Evolutionary conservation across 2,329 filamentous ascomycete species (phyloP).

Genomic region (Drechmeria coniospora): DNA sequence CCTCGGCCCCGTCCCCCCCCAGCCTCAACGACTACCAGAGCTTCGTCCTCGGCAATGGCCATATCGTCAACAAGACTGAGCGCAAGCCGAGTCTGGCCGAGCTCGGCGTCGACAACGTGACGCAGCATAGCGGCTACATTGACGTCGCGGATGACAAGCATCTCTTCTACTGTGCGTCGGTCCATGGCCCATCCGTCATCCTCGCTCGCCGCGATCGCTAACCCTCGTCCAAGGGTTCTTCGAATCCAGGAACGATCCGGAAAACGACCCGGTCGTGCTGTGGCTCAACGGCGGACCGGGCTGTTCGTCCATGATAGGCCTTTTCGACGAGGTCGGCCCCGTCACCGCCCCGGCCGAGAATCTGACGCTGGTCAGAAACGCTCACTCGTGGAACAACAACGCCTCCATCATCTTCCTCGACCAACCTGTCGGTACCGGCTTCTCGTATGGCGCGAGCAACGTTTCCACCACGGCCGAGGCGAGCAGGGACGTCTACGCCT

Average conservation of each 20-base stretch:
- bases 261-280: constrained; percentile 86
- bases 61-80: constrained; percentile 77
- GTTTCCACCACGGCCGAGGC: constrained; percentile 89
- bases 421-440: constrained; percentile 95
- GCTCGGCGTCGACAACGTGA: constrained; percentile 79
- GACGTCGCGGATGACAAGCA: constrained; percentile 96
- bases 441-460: constrained; percentile 78
- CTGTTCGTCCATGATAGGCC: constrained; percentile 86
- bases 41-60: constrained; percentile 1
- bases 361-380: constrained; percentile 67
- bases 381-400: constrained; percentile 87
- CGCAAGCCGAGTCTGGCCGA: too few species aligned
- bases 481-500: constrained; percentile 91
- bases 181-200: too few species aligned
- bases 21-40: too few species aligned
- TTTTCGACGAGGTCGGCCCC: constrained; percentile 93
- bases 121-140: constrained; percentile 94
- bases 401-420: constrained; percentile 98
- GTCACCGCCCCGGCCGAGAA: constrained; percentile 72
- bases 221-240: constrained; percentile 63
- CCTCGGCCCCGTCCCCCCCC: too few species aligned
- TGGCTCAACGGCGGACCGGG: constrained; percentile 92
- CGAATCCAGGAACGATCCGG: constrained; percentile 88
- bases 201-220: background rate
- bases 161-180: constrained; percentile 78